Base-by-base conservation (phyloP, 805 yeast species). In the Torulaspora delbrueckii region DNA sequence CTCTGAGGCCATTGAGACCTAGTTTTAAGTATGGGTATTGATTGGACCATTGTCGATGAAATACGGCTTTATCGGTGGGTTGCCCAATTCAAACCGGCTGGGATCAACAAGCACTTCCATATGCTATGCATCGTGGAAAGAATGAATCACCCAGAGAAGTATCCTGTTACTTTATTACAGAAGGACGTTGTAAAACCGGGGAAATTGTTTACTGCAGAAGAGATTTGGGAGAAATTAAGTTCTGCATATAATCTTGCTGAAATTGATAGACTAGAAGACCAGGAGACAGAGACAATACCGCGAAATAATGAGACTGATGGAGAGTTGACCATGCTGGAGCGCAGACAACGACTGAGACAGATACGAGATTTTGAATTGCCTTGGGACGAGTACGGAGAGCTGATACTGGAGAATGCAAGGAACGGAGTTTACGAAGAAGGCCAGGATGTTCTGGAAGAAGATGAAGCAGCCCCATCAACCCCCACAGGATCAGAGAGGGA, bases 21-120 rank as follows among this genome's bases (percentile, higher is more conserved):
- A 36, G 16, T 32, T 13, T 14, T 24, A 6, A 14, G 22, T 35
- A 58, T 58, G 62, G 49, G 52, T 5, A 52, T 54, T 12, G 60
- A 62, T 43, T 85, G 93, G 91, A 66, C 71, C 12, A 58, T 72
- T 2, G 80, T 77, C 36, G 84, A 82, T 47, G 90, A 85, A 57
- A 77, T 79, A 27, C 70, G 72, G 49, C 71, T 85, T 22, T 76
- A 83, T 54, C 68, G 77, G 44, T 76, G 85, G 40, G 71, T 82
- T 1, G 78, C 87, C 52, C 80, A 76, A 55, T 73, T 71, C 66
- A 82, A 81, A 59, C 93, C 93, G 0, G 82, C 81, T 0, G 95
- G 95, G 1, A 58, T 60, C 26, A 57, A 69, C 43, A 74, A 71
- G 43, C 71, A 74, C 45, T 66, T 68, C 54, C 69, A 75, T 48